These are phyloP conservation scores for Trametes polyzona DNA, from an alignment of 1,284 basidiomycete species.

Conservation along the genomic window DNA sequence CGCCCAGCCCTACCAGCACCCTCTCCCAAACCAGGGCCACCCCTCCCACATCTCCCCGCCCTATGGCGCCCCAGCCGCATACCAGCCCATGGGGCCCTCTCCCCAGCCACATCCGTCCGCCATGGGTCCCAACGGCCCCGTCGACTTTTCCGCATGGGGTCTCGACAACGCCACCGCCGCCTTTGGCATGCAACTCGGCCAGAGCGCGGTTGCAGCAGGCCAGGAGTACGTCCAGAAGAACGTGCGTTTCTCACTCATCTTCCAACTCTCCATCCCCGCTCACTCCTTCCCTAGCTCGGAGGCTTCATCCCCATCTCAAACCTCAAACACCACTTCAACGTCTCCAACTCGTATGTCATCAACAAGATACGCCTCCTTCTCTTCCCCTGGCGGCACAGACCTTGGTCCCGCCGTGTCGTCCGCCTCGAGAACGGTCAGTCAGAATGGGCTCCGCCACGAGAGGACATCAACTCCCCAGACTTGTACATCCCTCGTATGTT, in stretches of 20 bases:
- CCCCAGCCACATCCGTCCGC: slow-evolving; percentile 36
- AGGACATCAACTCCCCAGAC: slow-evolving; percentile 96
- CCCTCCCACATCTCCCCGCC: slow-evolving; percentile 32
- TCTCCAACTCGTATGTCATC: slow-evolving; percentile 95
- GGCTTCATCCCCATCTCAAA: slow-evolving; percentile 76
- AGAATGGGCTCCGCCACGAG: slow-evolving; percentile 88
- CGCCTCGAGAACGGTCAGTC: slow-evolving; percentile 69
- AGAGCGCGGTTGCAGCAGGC: slow-evolving; percentile 90
- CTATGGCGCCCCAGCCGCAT: slow-evolving; percentile 31
- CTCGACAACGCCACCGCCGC: slow-evolving; percentile 95
- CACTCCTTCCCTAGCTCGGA: slow-evolving; percentile 61
- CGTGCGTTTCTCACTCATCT: slow-evolving; percentile 48
- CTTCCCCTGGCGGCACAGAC: slow-evolving; percentile 94
- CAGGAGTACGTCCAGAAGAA: slow-evolving; percentile 97
- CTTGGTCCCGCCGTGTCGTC: slow-evolving; percentile 73
- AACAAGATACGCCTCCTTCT: slow-evolving; percentile 89
- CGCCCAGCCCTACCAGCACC: slow-evolving; percentile 41
- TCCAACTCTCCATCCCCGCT: not conserved
- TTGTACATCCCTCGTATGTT: slow-evolving; percentile 91
- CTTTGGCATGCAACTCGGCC: slow-evolving; percentile 95
- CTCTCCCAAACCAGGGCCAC: slow-evolving; percentile 33
- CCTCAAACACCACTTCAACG: slow-evolving; percentile 95
- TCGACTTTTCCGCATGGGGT: slow-evolving; percentile 75
- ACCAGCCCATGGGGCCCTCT: slow-evolving; percentile 35
- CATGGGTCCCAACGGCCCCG: slow-evolving; percentile 29